Conservation (phyloP, 208 protist genomes). For the Crithidia fasciculata region DNA sequence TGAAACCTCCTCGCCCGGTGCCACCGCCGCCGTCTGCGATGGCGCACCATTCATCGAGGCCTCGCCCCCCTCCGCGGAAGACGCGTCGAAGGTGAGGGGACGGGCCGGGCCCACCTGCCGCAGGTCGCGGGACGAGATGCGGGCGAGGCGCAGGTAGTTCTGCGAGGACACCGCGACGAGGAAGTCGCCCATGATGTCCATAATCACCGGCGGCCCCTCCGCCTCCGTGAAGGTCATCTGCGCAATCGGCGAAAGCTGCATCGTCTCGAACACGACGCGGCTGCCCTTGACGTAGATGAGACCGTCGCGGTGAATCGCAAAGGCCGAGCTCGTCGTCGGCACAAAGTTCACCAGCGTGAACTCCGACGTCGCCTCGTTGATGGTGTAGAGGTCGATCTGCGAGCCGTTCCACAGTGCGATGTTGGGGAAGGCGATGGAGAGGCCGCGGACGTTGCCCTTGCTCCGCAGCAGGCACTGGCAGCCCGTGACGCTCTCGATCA, state of each 20-base stretch:
- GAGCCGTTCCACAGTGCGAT: constrained; percentile 90
- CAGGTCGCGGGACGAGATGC: constrained; percentile 73
- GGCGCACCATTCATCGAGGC: background rate
- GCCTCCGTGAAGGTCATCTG: constrained; percentile 89
- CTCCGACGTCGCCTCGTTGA: constrained; percentile 84
- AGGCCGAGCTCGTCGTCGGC: constrained; percentile 67
- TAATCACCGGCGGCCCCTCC: constrained; percentile 79
- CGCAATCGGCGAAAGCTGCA: constrained; percentile 77
- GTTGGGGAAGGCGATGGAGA: constrained; percentile 85
- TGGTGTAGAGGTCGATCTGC: constrained; percentile 89
- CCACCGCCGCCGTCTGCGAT: constrained; percentile 1
- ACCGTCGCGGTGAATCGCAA: constrained; percentile 85
- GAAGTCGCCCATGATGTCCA: constrained; percentile 92
- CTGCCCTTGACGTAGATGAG: constrained; percentile 86
- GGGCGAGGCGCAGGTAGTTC: constrained; percentile 82
- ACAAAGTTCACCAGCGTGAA: constrained; percentile 78
- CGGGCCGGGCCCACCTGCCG: constrained; percentile 72
- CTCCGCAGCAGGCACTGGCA: constrained; percentile 87
- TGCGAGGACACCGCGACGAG: constrained; percentile 82
- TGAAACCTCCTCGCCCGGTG: constrained; percentile 30
- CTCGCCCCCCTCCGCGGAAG: background rate
- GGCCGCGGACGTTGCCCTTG: constrained; percentile 69
- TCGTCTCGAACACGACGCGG: constrained; percentile 79
- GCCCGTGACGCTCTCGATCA: constrained; percentile 85
- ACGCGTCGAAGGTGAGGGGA: constrained; percentile 44